Evolutionary conservation across 2,329 filamentous ascomycete genomes (phyloP).

Genomic region (Gliomastix tumulicola): DNA sequence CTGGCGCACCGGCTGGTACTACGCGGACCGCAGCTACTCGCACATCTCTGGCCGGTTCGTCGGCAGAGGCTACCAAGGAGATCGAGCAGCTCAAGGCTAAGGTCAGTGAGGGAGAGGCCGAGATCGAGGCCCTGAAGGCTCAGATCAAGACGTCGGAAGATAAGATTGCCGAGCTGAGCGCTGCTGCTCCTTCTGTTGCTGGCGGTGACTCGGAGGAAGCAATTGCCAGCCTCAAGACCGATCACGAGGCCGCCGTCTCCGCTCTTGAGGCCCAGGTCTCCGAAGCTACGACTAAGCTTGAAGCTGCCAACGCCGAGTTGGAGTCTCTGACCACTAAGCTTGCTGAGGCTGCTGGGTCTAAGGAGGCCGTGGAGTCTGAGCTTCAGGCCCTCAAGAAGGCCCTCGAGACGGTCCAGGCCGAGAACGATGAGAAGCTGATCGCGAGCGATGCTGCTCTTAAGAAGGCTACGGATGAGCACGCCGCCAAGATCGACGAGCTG

Average conservation of each 20-base stretch:
- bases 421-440: slow-evolving; percentile 23
- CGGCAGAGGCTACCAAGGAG: slow-evolving; percentile 41
- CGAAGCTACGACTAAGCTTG: slow-evolving; percentile 43
- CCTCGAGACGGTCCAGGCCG: slow-evolving; percentile 32
- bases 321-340: slow-evolving; percentile 41
- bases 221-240: slow-evolving; percentile 40
- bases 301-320: slow-evolving; percentile 42
- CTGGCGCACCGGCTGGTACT: slow-evolving; percentile 28
- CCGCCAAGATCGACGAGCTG: slow-evolving; percentile 41
- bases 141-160: slow-evolving; percentile 49
- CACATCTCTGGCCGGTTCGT: slow-evolving; percentile 25
- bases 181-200: slow-evolving; percentile 26
- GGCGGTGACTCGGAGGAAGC: slow-evolving; percentile 30
- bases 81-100: slow-evolving; percentile 54
- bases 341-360: slow-evolving; percentile 37
- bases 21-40: slow-evolving; percentile 21
- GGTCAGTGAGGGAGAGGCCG: slow-evolving; percentile 48
- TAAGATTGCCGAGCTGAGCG: slow-evolving; percentile 45
- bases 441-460: slow-evolving; percentile 23
- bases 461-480: slow-evolving; percentile 37
- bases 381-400: slow-evolving; percentile 41
- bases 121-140: slow-evolving; percentile 48
- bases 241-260: slow-evolving; percentile 41
- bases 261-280: slow-evolving; percentile 38
- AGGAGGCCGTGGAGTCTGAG: slow-evolving; percentile 40